A percentile compares a stretch with the other conserved stretches of the same genome.
These are phyloP conservation scores for sunflower (Helianthus annuus) DNA, from an alignment of 129 eudicot genomes.

Conservation along the genomic window DNA sequence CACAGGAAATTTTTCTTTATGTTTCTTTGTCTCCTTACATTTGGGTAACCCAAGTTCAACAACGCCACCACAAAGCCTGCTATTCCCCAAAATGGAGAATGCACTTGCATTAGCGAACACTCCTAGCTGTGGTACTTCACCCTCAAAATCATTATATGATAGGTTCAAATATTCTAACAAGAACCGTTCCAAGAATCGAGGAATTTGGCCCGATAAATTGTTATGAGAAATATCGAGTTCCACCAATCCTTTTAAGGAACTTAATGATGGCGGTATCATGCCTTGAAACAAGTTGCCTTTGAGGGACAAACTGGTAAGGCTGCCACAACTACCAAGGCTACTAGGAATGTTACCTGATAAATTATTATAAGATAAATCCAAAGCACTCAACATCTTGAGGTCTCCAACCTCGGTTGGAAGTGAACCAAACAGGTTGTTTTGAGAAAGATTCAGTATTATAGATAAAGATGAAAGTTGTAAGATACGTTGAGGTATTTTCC, in stretches of 20 bases:
- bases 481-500: not conserved
- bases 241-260: not conserved
- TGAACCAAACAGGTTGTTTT: conserved; percentile 15
- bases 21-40: conserved; percentile 16
- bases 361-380: conserved; percentile 4
- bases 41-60: conserved; percentile 8
- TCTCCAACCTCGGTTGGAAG: conserved; percentile 19
- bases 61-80: conserved; percentile 11
- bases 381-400: not conserved
- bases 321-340: not conserved
- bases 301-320: not conserved
- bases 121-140: not conserved
- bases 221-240: conserved; percentile 15
- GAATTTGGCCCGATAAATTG: conserved; percentile 12
- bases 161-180: conserved; percentile 1
- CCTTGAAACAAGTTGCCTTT: conserved; percentile 1
- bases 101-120: conserved; percentile 12
- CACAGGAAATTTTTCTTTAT: not conserved
- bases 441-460: conserved; percentile 8
- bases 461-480: conserved; percentile 14
- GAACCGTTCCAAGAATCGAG: not conserved
- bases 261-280: conserved; percentile 4
- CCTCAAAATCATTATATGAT: conserved; percentile 15
- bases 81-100: not conserved
- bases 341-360: conserved; percentile 21